phyloP scores from a whole-genome alignment of 2,329 filamentous ascomycete species.

The Amylocarpus encephaloides region DNA sequence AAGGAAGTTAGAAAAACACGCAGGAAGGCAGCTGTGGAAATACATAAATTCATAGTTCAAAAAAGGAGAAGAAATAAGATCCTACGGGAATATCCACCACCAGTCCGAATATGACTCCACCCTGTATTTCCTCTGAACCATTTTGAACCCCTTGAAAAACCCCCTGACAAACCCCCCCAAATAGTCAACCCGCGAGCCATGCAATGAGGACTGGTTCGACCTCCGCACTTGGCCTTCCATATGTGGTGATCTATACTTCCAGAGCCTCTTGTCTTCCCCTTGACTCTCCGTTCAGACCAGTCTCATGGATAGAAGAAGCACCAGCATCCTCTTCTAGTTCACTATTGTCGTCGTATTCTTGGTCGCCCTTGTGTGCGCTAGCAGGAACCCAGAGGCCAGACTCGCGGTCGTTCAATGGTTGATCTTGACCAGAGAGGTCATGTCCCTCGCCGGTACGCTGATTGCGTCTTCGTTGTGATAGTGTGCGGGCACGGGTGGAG shows the following conservation, averaged over 20 bases:
- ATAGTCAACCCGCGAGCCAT: neutral
- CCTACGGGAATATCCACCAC: slow-evolving; percentile 25
- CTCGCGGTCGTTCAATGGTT: slow-evolving; percentile 68
- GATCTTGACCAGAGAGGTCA: slow-evolving; percentile 78
- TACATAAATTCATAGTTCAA: neutral
- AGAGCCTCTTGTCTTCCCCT: slow-evolving; percentile 48
- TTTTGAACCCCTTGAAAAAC: neutral
- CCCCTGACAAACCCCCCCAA: neutral
- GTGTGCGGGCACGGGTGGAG: slow-evolving; percentile 77
- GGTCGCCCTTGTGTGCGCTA: slow-evolving; percentile 52
- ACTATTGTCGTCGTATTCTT: slow-evolving; percentile 32
- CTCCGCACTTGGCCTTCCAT: neutral
- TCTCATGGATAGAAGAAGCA: slow-evolving; percentile 46
- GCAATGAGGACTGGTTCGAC: slow-evolving; percentile 1
- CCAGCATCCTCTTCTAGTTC: slow-evolving; percentile 55
- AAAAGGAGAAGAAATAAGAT: neutral
- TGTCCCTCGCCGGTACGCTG: slow-evolving; percentile 60
- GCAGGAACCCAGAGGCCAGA: slow-evolving; percentile 77
- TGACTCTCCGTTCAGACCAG: slow-evolving; percentile 49
- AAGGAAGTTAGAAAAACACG: too few species aligned
- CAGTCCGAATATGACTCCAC: slow-evolving; percentile 12
- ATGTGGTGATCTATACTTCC: slow-evolving; percentile 23
- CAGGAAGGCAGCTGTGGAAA: too few species aligned
- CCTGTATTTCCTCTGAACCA: slow-evolving; percentile 1
- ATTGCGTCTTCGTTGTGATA: slow-evolving; percentile 76